phyloP scores from a whole-genome alignment of 306 rosid species.

The Fragaria nilgerrensis region DNA sequence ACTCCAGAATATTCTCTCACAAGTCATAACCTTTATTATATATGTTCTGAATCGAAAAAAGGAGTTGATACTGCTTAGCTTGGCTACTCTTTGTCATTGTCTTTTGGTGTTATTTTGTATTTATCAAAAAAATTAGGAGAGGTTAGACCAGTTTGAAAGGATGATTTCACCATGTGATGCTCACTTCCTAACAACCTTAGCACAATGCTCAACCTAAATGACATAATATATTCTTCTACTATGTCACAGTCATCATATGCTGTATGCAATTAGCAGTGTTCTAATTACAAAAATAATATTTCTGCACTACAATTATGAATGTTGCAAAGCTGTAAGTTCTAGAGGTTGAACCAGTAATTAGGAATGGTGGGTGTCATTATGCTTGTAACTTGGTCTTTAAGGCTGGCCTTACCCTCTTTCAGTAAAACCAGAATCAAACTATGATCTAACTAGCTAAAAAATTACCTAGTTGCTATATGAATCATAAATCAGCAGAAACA shows the following conservation, averaged over 20 bases:
- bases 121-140: constrained; percentile 26
- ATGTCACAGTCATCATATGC: constrained; percentile 28
- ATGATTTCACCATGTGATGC: constrained; percentile 49
- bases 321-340: neutral
- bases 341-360: neutral
- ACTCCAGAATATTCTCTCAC: constrained; percentile 18
- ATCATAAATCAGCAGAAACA: neutral
- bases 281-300: neutral
- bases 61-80: constrained; percentile 30
- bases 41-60: constrained; percentile 13
- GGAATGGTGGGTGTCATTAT: neutral
- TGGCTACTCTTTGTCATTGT: constrained; percentile 44
- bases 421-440: neutral
- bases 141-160: constrained; percentile 31
- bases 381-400: neutral
- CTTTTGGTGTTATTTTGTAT: constrained; percentile 25
- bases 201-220: constrained; percentile 37
- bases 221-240: constrained; percentile 28
- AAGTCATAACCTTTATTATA: constrained; percentile 17
- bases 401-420: neutral
- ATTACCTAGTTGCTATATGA: neutral
- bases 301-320: neutral
- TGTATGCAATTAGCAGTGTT: constrained; percentile 10
- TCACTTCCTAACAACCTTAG: constrained; percentile 51
- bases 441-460: neutral